phyloP scores from a whole-genome alignment of 331 rosid species.

The Malus hybrid region DNA sequence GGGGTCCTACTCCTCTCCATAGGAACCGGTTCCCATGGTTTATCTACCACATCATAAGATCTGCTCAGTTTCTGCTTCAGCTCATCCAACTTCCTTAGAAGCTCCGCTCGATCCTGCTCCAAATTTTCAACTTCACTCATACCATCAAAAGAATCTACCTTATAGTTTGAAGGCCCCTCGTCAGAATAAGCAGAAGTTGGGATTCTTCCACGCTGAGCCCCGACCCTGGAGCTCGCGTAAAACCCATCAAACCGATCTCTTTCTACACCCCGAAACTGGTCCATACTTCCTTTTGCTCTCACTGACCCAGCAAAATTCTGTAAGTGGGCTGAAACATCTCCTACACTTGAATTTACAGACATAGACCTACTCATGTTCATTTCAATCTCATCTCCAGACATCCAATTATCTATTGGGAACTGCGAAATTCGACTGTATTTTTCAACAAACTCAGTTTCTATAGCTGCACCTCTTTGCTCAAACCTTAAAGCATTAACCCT shows the following conservation, averaged over 20 bases:
- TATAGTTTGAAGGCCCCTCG: slow-evolving; percentile 33
- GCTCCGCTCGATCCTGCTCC: slow-evolving; percentile 24
- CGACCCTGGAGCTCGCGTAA: slow-evolving; percentile 9
- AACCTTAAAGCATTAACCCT: slow-evolving; percentile 19
- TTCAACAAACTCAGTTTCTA: slow-evolving; percentile 16
- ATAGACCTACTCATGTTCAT: slow-evolving; percentile 6
- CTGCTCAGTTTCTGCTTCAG: slow-evolving; percentile 32
- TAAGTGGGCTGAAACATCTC: slow-evolving; percentile 1
- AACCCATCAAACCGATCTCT: slow-evolving; percentile 21
- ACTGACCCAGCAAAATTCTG: slow-evolving; percentile 8
- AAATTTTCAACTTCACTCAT: slow-evolving; percentile 10
- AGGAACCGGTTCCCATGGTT: slow-evolving; percentile 14
- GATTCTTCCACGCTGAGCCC: slow-evolving; percentile 17
- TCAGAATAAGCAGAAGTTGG: slow-evolving; percentile 14
- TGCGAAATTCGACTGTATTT: slow-evolving; percentile 8
- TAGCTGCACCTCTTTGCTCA: slow-evolving; percentile 12
- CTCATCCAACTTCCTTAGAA: slow-evolving; percentile 38
- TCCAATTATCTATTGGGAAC: slow-evolving; percentile 15
- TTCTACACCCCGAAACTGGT: slow-evolving; percentile 11
- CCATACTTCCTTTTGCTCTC: slow-evolving; percentile 13
- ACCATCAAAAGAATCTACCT: slow-evolving; percentile 11
- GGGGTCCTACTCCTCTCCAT: slow-evolving; percentile 20
- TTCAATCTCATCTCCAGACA: slow-evolving; percentile 10
- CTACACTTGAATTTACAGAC: slow-evolving; percentile 14
- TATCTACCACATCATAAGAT: slow-evolving; percentile 25